Evolutionary conservation across 768 basidiomycete species (phyloP), one percentile per base, ranked within the genome.

Genomic region (Tephrocybe sp.): DNA sequence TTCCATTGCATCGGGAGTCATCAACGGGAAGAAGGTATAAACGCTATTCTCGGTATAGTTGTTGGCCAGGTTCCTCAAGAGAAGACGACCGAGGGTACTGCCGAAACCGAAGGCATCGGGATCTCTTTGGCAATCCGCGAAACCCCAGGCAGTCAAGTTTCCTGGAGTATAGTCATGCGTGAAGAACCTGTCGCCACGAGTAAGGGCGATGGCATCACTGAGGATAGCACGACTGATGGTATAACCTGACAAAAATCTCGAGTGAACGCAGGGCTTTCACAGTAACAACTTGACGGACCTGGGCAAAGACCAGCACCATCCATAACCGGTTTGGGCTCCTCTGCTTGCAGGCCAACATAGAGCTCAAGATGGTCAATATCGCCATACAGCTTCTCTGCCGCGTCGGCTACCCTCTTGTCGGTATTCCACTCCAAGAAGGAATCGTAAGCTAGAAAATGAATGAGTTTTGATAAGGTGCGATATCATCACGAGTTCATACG

Each of bases 11-110:
- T 75, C 71, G 3, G 90, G 91, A 0, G 85, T 88, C 83, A 92
- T 85, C 38, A 93, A 74, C n/a, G 91, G 88, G 84, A 92, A 93
- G 81, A 88, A 91, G 3, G 91, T 83, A 63, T 89, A 93, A 41
- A 81, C 70, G 53, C 86, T 88, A 64, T 86, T 83, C 58, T 80
- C 76, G 0, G 78, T 75, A 68, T 77, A 93, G 62, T 89, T 70
- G 43, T 82, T 68, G 1, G 91, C 90, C 1, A 93, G 76, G 17
- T 81, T 83, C 40, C 91, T 87, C 43, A 90, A 71, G 67, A 93
- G 70, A 26, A 93, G 77, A 28, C 85, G 79, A 6, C 86, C 89
- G 34, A 92, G 78, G 11, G 79, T 86, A 65, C 85, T 86, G 18
- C 90, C 90, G 57, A 86, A 88, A 23, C 89, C 89, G 51, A 82